These are phyloP conservation scores for Nelumbo lutea DNA, from an alignment of 164 flowering plant genomes.

Conservation along the genomic window DNA sequence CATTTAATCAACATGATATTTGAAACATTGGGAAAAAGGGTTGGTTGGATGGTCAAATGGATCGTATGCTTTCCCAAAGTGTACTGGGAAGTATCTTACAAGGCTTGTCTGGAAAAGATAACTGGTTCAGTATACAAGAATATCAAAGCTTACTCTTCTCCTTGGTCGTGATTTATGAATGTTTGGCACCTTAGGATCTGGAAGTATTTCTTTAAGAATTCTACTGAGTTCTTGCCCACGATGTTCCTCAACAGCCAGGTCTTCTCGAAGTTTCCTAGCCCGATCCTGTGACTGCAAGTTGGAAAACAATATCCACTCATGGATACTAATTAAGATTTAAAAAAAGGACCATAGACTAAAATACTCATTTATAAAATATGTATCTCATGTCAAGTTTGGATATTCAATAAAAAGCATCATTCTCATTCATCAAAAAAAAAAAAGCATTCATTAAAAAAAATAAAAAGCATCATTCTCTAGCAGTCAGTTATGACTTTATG, in stretches of 20 bases:
- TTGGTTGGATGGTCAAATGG: no score
- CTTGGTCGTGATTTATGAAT: slow-evolving; percentile 40
- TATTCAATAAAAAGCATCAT: neutral
- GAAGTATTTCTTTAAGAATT: slow-evolving; percentile 64
- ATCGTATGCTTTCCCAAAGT: no score
- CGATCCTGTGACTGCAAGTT: slow-evolving; percentile 68
- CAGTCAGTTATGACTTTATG: no score
- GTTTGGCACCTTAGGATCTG: slow-evolving; percentile 45
- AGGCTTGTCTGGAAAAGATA: neutral
- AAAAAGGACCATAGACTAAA: neutral
- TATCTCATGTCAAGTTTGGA: neutral
- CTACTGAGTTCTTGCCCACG: slow-evolving; percentile 62
- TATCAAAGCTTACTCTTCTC: slow-evolving; percentile 50
- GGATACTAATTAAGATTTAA: neutral
- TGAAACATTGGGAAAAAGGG: neutral
- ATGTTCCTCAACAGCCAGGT: slow-evolving; percentile 77
- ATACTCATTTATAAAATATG: neutral
- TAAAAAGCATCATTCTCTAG: no score
- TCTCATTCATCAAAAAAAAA: no score
- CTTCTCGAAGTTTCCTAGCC: slow-evolving; percentile 66
- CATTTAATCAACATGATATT: neutral
- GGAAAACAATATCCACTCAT: neutral
- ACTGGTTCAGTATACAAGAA: neutral
- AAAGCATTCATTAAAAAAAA: no score
- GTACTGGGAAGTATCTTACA: neutral